Percentiles rank a stretch among this genome's conserved stretches.
These are phyloP conservation scores for Lathyrus oleraceus DNA, from an alignment of 306 rosid genomes.

Conservation along the genomic window DNA sequence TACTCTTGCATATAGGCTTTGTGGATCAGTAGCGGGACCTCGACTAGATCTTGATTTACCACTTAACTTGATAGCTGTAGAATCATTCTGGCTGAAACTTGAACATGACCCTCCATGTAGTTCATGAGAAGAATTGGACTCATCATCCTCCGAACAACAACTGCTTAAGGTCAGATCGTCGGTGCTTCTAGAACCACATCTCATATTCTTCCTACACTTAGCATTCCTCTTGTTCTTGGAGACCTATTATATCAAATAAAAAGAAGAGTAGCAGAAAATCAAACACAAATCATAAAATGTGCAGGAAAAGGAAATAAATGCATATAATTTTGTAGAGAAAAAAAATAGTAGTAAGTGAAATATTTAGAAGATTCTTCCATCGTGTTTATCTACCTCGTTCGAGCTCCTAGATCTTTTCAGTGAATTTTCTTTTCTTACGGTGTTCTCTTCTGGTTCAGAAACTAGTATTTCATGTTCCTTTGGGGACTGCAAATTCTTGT, in stretches of 20 bases:
- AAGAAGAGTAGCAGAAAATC: background rate
- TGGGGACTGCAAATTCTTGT: constrained; percentile 29
- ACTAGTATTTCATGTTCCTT: constrained; percentile 35
- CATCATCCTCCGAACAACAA: constrained; percentile 78
- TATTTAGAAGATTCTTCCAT: background rate
- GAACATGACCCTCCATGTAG: constrained; percentile 48
- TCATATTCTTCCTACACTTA: constrained; percentile 51
- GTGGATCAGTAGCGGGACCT: constrained; percentile 86
- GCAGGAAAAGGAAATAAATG: constrained; percentile 21
- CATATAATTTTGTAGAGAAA: background rate
- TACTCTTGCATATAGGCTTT: constrained; percentile 90
- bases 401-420: constrained; percentile 51
- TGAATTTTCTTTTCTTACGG: constrained; percentile 15
- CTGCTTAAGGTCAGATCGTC: constrained; percentile 60
- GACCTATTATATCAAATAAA: constrained; percentile 37
- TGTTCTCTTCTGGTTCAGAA: constrained; percentile 37
- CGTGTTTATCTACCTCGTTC: constrained; percentile 49
- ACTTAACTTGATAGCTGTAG: constrained; percentile 36
- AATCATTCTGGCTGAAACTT: constrained; percentile 43
- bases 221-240: constrained; percentile 46
- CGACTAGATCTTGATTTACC: constrained; percentile 62
- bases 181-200: constrained; percentile 29
- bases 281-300: background rate
- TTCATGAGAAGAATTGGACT: constrained; percentile 59
- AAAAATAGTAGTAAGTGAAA: background rate